These are phyloP conservation scores for Rhododendron vialii DNA, from an alignment of 148 eudicot species.

Conservation along the genomic window DNA sequence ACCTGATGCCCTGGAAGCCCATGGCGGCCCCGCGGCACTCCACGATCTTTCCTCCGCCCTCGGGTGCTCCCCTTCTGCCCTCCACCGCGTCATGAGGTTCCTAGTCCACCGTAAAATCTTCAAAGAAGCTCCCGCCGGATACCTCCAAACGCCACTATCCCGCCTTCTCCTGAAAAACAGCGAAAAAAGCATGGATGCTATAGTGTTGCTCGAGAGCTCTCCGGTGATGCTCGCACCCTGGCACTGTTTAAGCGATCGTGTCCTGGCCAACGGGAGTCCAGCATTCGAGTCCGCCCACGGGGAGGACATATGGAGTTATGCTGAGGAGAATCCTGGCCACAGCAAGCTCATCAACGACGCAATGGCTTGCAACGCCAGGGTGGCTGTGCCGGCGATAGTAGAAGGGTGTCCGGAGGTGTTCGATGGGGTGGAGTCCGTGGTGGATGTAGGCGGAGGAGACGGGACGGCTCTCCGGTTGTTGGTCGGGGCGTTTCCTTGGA, in stretches of 20 bases:
- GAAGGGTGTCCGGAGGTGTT: conserved; percentile 40
- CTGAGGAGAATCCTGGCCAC: conserved; percentile 28
- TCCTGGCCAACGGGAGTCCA: conserved; percentile 1
- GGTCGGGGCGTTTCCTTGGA: conserved; percentile 46
- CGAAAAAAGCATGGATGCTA: conserved; percentile 37
- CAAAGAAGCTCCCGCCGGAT: conserved; percentile 20
- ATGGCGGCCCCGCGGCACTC: conserved; percentile 41
- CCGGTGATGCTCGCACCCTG: conserved; percentile 54
- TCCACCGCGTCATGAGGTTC: conserved; percentile 57
- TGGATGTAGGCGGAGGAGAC: conserved; percentile 81
- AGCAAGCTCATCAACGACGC: conserved; percentile 57
- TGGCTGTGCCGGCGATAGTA: conserved; percentile 28
- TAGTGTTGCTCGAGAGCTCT: conserved; percentile 36
- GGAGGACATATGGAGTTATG: conserved; percentile 43
- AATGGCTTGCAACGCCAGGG: conserved; percentile 55
- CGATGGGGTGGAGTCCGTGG: conserved; percentile 37
- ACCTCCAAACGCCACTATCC: conserved; percentile 50
- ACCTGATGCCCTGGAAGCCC: conserved; percentile 40
- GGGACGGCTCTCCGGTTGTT: conserved; percentile 43
- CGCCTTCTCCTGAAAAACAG: conserved; percentile 27
- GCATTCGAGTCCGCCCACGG: conserved; percentile 49
- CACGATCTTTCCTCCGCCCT: conserved; percentile 41
- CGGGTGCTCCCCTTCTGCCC: conserved; percentile 33
- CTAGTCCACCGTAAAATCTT: conserved; percentile 40
- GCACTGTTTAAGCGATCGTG: conserved; percentile 38